Evolutionary conservation across 345 rosid species (phyloP).

Genomic region (Fremontodendron californicum): DNA sequence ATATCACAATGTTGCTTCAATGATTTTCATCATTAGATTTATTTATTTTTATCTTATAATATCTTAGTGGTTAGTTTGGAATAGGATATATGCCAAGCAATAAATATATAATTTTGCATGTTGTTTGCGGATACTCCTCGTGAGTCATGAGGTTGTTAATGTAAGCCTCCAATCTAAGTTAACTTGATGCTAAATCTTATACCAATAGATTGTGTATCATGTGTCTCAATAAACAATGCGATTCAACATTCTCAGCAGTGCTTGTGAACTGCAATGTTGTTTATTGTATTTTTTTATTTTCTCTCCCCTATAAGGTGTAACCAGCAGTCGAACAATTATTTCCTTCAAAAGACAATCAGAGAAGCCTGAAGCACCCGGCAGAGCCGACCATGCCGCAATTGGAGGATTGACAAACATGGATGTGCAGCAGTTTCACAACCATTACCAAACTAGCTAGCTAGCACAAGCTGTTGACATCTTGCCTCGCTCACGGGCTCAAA

Average conservation of each 20-base stretch:
- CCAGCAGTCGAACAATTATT: background rate
- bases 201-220: background rate
- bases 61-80: background rate
- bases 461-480: conserved; percentile 5
- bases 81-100: too few species aligned
- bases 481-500: conserved; percentile 5
- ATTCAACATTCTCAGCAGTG: background rate
- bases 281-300: background rate
- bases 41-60: too few species aligned
- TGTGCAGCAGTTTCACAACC: background rate
- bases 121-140: conserved; percentile 7
- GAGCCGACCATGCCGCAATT: conserved; percentile 16
- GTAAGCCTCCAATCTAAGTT: background rate
- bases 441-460: conserved; percentile 4
- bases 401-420: conserved; percentile 3
- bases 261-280: conserved; percentile 1
- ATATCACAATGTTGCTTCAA: background rate
- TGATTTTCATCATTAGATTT: too few species aligned
- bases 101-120: too few species aligned
- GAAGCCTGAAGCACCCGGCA: background rate
- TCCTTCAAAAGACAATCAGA: background rate
- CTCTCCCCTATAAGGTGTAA: background rate
- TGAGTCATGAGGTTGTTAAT: background rate
- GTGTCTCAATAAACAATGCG: background rate
- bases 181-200: conserved; percentile 7